Evolutionary conservation across 441 rosid species (phyloP).

Genomic region (Euphorbia celastroides): DNA sequence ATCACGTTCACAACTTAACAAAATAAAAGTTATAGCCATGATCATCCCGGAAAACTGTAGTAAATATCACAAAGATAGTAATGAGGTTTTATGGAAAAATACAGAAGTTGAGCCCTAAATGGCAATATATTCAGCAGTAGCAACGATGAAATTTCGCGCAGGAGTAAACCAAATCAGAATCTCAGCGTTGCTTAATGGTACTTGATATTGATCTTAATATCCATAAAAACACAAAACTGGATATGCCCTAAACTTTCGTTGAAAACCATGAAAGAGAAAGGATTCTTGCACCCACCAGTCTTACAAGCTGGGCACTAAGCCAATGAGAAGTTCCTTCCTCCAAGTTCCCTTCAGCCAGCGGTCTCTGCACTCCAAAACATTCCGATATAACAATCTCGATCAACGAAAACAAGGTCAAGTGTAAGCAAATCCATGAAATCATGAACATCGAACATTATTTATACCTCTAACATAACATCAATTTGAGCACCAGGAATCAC

Average conservation of each 20-base stretch:
- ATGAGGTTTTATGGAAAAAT: slow-evolving; percentile 2
- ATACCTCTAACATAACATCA: slow-evolving; percentile 79
- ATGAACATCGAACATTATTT: slow-evolving; percentile 8
- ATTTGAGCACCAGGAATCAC: slow-evolving; percentile 70
- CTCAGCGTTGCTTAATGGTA: too few species aligned
- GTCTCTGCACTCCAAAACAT: slow-evolving; percentile 18
- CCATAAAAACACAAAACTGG: neutral
- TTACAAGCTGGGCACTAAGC: slow-evolving; percentile 54
- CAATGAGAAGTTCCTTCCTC: slow-evolving; percentile 42
- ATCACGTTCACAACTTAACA: neutral
- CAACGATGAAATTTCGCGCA: neutral
- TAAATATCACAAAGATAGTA: neutral
- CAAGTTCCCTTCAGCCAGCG: slow-evolving; percentile 9
- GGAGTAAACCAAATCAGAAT: neutral
- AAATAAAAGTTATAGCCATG: neutral
- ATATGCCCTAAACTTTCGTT: slow-evolving; percentile 2
- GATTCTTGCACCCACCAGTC: slow-evolving; percentile 42
- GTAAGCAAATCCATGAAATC: slow-evolving; percentile 19
- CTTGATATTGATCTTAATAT: too few species aligned
- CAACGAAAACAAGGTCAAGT: neutral
- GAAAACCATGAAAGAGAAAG: neutral
- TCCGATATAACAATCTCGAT: slow-evolving; percentile 8
- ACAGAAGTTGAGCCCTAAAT: neutral
- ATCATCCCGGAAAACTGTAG: neutral
- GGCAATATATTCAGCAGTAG: neutral